Percentiles rank a stretch among this genome's conserved stretches.
Conservation (phyloP, 192 early-diverging fungal species). For the Neocallimastix lanati region DNA sequence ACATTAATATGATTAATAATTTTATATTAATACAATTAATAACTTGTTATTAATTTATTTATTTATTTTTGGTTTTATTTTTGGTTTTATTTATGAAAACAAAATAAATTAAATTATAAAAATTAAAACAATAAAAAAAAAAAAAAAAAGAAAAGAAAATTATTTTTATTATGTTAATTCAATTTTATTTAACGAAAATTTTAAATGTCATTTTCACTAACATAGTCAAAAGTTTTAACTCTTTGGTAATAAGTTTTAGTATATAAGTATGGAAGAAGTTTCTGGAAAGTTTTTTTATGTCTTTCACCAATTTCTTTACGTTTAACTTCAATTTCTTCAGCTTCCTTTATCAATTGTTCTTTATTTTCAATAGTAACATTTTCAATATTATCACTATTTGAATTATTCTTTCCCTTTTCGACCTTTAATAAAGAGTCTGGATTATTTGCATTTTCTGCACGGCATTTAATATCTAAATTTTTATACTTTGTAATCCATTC, state of each 20-base stretch:
- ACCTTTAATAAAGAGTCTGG: neutral
- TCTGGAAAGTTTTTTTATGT: neutral
- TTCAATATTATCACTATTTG: neutral
- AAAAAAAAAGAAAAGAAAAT: too few relatives aligned
- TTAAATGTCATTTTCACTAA: neutral
- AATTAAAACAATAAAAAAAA: too few relatives aligned
- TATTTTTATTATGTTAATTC: too few relatives aligned
- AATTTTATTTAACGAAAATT: too few relatives aligned
- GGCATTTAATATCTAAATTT: neutral
- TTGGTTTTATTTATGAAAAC: too few relatives aligned
- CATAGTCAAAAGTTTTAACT: neutral
- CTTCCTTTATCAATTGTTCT: neutral
- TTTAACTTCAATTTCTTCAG: neutral
- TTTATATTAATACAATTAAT: too few relatives aligned
- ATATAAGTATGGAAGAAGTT: neutral
- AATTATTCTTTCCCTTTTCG: neutral
- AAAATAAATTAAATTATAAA: too few relatives aligned
- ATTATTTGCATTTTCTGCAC: neutral
- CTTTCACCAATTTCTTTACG: neutral
- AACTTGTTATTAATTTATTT: too few relatives aligned
- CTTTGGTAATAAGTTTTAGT: neutral
- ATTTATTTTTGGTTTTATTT: too few relatives aligned
- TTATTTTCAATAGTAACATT: neutral
- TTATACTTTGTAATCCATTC: neutral
- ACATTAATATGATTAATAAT: too few relatives aligned